Conservation (phyloP, 495 filamentous ascomycete genomes). For the Poronia punctata region DNA sequence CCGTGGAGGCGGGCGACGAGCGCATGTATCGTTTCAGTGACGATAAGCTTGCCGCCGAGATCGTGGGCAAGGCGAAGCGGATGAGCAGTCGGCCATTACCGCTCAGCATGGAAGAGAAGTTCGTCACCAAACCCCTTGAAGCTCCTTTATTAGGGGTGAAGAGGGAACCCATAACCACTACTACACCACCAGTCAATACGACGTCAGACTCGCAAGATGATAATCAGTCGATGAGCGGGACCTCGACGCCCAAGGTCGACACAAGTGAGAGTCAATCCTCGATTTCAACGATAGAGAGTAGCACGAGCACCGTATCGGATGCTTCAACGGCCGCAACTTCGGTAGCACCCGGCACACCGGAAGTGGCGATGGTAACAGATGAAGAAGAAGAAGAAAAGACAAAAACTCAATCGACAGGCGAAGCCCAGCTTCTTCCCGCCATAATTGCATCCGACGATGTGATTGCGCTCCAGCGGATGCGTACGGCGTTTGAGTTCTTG, state of each 20-base stretch:
- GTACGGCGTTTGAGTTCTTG: constrained; percentile 70
- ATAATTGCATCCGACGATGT: constrained; percentile 46
- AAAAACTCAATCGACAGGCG: constrained; percentile 6
- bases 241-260: constrained; percentile 20
- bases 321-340: constrained; percentile 40
- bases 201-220: constrained; percentile 19
- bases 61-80: constrained; percentile 63
- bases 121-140: constrained; percentile 68
- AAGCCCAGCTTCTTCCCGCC: constrained; percentile 32
- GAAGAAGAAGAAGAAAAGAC: constrained; percentile 10
- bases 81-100: constrained; percentile 64
- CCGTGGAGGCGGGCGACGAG: constrained; percentile 73
- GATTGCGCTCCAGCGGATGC: constrained; percentile 59
- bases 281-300: constrained; percentile 26
- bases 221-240: constrained; percentile 26
- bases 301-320: constrained; percentile 33
- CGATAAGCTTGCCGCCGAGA: constrained; percentile 56
- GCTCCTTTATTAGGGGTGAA: constrained; percentile 62
- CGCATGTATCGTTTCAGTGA: constrained; percentile 70
- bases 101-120: constrained; percentile 76
- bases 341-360: constrained; percentile 9
- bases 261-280: constrained; percentile 34
- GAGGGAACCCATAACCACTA: constrained; percentile 31
- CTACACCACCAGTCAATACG: constrained; percentile 10
- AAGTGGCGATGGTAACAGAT: neutral